phyloP scores from a whole-genome alignment of 2,329 filamentous ascomycete genomes.

The Monosporascus sp. region DNA sequence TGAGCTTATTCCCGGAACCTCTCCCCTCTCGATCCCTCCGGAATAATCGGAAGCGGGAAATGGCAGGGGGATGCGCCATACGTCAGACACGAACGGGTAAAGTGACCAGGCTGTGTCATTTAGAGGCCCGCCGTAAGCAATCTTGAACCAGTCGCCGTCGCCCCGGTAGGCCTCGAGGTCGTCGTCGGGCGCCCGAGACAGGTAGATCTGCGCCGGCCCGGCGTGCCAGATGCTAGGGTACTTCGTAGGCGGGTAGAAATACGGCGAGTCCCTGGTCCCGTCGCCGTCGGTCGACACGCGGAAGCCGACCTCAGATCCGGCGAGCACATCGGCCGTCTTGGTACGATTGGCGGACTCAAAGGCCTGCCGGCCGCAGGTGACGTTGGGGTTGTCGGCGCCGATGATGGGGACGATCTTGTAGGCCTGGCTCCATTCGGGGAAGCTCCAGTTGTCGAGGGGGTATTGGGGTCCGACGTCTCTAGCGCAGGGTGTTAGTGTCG shows the following conservation, averaged over 20 bases:
- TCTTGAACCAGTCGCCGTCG: slow-evolving; percentile 6
- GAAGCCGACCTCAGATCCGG: slow-evolving; percentile 2
- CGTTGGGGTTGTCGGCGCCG: neutral
- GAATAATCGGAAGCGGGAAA: neutral
- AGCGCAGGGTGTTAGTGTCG: no score
- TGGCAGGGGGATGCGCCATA: neutral
- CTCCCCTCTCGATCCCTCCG: neutral
- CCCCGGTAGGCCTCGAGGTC: neutral
- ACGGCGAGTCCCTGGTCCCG: no score
- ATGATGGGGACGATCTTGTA: neutral
- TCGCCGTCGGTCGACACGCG: neutral
- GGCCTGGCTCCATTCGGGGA: no score
- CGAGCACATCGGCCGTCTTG: slow-evolving; percentile 1
- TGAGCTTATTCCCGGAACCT: neutral
- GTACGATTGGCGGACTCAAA: neutral
- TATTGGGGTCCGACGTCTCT: no score
- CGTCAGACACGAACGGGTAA: neutral
- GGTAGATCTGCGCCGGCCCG: slow-evolving; percentile 1
- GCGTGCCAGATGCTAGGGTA: neutral
- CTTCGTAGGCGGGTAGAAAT: neutral
- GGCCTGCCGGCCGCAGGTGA: slow-evolving; percentile 1
- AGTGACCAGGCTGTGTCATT: neutral
- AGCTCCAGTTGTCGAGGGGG: no score
- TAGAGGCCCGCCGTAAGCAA: neutral
- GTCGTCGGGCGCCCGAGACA: slow-evolving; percentile 1